Evolutionary conservation across 2,329 filamentous ascomycete species (phyloP).

Genomic region (Colletotrichum orbiculare): DNA sequence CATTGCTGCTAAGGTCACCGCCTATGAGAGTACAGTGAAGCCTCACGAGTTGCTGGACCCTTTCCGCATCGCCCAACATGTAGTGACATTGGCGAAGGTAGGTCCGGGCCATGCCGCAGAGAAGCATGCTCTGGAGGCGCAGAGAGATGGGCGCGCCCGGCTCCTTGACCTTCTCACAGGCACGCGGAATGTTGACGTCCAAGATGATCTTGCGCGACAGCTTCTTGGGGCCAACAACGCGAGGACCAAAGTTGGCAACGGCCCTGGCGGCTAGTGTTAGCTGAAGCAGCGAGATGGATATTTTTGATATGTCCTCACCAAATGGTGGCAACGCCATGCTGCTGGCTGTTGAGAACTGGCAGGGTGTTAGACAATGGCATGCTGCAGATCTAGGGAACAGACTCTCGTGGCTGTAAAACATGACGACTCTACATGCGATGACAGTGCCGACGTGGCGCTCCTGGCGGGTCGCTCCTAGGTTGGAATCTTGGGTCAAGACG

Average conservation of each 20-base stretch:
- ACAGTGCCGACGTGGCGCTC: conserved; percentile 12
- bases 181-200: conserved; percentile 85
- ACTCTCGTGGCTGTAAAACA: conserved; percentile 99
- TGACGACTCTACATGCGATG: conserved; percentile 50
- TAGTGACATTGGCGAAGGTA: conserved; percentile 90
- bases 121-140: conserved; percentile 87
- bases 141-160: conserved; percentile 87
- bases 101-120: conserved; percentile 87
- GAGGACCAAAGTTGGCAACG: conserved; percentile 83
- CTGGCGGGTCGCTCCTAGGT: not conserved
- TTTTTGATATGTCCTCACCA: conserved; percentile 69
- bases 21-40: conserved; percentile 59
- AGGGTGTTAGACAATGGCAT: conserved; percentile 40
- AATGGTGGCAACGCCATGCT: conserved; percentile 93
- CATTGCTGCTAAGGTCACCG: conserved; percentile 47
- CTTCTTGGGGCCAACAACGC: conserved; percentile 73
- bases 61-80: conserved; percentile 82
- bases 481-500: not conserved
- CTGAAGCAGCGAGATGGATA: not conserved
- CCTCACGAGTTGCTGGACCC: conserved; percentile 78
- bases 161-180: conserved; percentile 88
- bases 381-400: conserved; percentile 47
- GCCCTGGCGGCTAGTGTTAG: conserved; percentile 69
- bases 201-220: conserved; percentile 88
- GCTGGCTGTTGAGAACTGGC: conserved; percentile 81